A percentile compares a stretch with the other conserved stretches of the same genome.
Evolutionary conservation across 2,329 filamentous ascomycete genomes (phyloP).

Genomic region (Neurospora sp.): DNA sequence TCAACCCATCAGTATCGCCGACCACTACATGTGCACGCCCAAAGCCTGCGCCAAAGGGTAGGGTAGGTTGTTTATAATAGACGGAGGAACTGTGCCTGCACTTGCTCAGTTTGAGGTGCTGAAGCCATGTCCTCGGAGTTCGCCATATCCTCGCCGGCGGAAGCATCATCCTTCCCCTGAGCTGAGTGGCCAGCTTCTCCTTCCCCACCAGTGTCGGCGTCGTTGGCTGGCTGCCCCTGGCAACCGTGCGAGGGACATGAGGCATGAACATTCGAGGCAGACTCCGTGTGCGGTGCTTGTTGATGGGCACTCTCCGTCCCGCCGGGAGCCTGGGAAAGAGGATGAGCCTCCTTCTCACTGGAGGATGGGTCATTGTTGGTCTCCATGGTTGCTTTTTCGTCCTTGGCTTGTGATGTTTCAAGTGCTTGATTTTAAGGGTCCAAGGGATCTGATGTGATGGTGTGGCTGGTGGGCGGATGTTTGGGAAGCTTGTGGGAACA

Average conservation of each 20-base stretch:
- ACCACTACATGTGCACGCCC: neutral
- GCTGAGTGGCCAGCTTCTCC: neutral
- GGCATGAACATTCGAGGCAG: neutral
- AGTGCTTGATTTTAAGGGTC: neutral
- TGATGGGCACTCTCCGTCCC: neutral
- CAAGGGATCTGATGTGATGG: neutral
- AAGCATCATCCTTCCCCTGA: neutral
- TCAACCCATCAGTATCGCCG: neutral
- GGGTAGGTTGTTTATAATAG: neutral
- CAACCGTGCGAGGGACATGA: neutral
- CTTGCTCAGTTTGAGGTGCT: neutral
- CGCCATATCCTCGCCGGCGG: neutral
- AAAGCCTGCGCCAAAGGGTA: neutral
- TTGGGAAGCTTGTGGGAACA: neutral
- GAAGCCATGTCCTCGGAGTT: neutral
- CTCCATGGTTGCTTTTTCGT: neutral
- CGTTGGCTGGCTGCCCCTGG: neutral
- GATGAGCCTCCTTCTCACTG: neutral
- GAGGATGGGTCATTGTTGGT: neutral
- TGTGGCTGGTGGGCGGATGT: neutral
- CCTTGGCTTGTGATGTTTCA: neutral
- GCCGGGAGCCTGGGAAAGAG: neutral
- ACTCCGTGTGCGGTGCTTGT: neutral
- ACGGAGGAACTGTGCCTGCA: neutral
- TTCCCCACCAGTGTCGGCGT: neutral